These are phyloP conservation scores for Yarrowia deformans DNA, from an alignment of 805 yeast genomes.

Conservation along the genomic window DNA sequence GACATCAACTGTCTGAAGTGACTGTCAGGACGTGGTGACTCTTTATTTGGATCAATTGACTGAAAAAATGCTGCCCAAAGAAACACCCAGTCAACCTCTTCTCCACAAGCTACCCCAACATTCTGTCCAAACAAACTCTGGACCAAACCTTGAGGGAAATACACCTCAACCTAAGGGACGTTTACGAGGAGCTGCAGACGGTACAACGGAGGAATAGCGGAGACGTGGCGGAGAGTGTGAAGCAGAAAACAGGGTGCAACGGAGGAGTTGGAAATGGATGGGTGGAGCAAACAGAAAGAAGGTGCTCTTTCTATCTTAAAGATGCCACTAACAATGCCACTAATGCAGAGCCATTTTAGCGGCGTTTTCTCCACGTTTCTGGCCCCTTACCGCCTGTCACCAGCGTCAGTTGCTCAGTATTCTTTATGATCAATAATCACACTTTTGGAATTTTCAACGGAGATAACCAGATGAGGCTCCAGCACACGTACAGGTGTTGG, in stretches of 20 bases:
- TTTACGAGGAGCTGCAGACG: constrained; percentile 26
- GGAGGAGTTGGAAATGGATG: not conserved
- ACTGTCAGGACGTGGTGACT: no score
- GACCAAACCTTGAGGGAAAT: not conserved
- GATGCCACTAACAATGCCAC: not conserved
- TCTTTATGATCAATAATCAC: constrained; percentile 28
- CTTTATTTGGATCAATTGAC: no score
- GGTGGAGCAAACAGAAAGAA: no score
- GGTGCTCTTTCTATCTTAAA: no score
- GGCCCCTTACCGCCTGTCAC: not conserved
- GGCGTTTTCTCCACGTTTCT: not conserved
- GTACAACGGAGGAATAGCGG: constrained; percentile 31
- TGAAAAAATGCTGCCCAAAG: no score
- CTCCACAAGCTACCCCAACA: constrained; percentile 26
- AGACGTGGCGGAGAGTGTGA: constrained; percentile 3
- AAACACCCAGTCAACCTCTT: no score
- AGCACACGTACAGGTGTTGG: no score
- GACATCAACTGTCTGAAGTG: no score
- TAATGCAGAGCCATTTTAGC: constrained; percentile 2
- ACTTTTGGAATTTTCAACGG: no score
- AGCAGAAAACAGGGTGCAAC: constrained; percentile 3
- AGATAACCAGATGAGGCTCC: no score
- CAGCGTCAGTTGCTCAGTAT: not conserved
- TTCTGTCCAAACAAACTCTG: not conserved
- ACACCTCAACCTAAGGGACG: constrained; percentile 20